Conservation (phyloP, 495 filamentous ascomycete genomes). For the Venustampulla echinocandica region DNA sequence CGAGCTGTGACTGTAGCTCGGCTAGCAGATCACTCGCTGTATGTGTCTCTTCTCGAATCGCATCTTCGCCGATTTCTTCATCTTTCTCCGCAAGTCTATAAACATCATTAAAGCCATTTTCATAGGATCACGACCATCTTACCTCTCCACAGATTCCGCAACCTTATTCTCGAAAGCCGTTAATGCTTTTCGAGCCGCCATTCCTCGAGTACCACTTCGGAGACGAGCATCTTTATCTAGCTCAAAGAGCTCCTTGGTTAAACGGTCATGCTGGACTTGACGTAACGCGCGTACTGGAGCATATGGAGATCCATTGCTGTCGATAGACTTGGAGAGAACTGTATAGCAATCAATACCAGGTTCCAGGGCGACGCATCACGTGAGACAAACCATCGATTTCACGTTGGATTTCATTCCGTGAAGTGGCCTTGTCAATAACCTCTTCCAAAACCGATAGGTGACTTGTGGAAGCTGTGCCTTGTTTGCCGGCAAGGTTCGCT, state of each 20-base stretch:
- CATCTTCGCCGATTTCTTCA: slow-evolving; percentile 44
- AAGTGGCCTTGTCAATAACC: slow-evolving; percentile 56
- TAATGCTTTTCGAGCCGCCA: slow-evolving; percentile 63
- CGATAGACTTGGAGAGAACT: slow-evolving; percentile 38
- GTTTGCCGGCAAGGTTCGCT: slow-evolving; percentile 5
- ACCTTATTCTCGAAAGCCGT: slow-evolving; percentile 54
- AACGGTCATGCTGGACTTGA: slow-evolving; percentile 47
- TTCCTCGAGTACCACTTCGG: slow-evolving; percentile 62
- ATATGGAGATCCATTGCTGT: slow-evolving; percentile 37
- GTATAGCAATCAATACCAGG: not conserved
- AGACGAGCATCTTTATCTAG: slow-evolving; percentile 63
- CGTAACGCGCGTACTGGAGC: slow-evolving; percentile 51
- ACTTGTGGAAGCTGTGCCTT: not conserved
- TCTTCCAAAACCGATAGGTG: slow-evolving; percentile 51
- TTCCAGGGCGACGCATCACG: not conserved
- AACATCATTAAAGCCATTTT: slow-evolving; percentile 1
- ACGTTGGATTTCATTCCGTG: slow-evolving; percentile 45
- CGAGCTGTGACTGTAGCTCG: slow-evolving; percentile 50
- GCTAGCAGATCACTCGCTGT: slow-evolving; percentile 53
- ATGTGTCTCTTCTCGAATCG: slow-evolving; percentile 51
- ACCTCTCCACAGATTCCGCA: slow-evolving; percentile 45
- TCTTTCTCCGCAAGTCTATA: slow-evolving; percentile 43
- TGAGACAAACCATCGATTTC: slow-evolving; percentile 46
- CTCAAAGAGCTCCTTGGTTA: slow-evolving; percentile 53
- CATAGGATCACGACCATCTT: slow-evolving; percentile 11